Conservation (phyloP, 208 protist genomes). For the Novymonas esmeraldas region DNA sequence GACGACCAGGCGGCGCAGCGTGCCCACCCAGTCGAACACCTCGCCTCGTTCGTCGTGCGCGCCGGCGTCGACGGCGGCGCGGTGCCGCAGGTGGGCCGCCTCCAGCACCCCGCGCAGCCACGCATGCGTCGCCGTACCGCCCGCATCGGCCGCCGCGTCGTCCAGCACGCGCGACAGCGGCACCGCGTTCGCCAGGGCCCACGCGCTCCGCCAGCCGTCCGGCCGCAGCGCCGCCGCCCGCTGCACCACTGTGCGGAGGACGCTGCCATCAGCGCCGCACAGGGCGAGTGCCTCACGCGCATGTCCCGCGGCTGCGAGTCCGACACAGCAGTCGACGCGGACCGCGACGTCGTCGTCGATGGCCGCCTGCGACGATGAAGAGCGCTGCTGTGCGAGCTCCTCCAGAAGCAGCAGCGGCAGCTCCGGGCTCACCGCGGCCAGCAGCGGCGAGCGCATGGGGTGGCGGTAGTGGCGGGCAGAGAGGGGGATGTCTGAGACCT, state of each 20-base stretch:
- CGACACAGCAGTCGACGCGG: slow-evolving; percentile 40
- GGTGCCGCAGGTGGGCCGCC: slow-evolving; percentile 15
- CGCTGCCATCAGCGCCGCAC: slow-evolving; percentile 24
- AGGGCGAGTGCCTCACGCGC: slow-evolving; percentile 35
- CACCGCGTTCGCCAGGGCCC: slow-evolving; percentile 30
- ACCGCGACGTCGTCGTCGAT: slow-evolving; percentile 25
- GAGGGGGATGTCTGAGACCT: slow-evolving; percentile 44
- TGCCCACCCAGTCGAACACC: slow-evolving; percentile 29
- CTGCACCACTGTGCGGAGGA: slow-evolving; percentile 26
- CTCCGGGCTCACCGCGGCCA: slow-evolving; percentile 45
- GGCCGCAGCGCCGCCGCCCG: slow-evolving; percentile 17
- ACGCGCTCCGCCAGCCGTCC: slow-evolving; percentile 39
- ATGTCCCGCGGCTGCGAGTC: slow-evolving; percentile 40
- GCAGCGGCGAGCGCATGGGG: slow-evolving; percentile 49
- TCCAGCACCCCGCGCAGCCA: slow-evolving; percentile 35
- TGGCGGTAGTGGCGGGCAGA: slow-evolving; percentile 49
- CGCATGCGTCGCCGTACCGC: slow-evolving; percentile 1
- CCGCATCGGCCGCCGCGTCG: background rate
- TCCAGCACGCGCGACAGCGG: slow-evolving; percentile 21
- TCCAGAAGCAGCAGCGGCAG: slow-evolving; percentile 53
- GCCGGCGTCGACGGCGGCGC: background rate
- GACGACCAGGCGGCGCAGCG: slow-evolving; percentile 12
- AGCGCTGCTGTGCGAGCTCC: slow-evolving; percentile 23
- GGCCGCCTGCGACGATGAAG: background rate
- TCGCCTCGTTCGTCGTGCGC: background rate